Evolutionary conservation across 179 eudicot genomes (phyloP), one percentile per base, ranked within the genome.

Genomic region (Corrigiola litoralis): DNA sequence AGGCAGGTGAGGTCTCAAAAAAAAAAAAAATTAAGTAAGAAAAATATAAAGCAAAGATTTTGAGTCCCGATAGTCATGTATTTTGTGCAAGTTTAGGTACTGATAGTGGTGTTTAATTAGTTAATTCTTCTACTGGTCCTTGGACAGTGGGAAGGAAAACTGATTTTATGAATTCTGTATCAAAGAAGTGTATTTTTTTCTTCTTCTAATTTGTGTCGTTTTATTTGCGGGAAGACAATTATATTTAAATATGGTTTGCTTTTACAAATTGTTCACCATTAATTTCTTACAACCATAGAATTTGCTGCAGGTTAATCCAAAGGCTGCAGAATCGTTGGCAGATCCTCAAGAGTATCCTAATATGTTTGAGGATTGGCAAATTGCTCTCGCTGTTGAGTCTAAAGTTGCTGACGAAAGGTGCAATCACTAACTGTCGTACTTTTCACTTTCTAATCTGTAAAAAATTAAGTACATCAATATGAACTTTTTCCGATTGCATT

Each of bases 241-340:
- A n/a, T n/a, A n/a, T n/a, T n/a, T n/a, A n/a, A n/a, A n/a, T n/a
- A n/a, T n/a, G n/a, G n/a, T n/a, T n/a, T n/a, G n/a, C n/a, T n/a
- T n/a, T n/a, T 48, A 5, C 11, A 16, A 51, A 12, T 25, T 1
- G 27, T 52, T 28, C 18, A 33, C 24, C 23, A 51, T 56, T 59
- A 37, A 45, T 41, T 62, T 70, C 58, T 58, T 31, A 57, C 28
- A 9, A 28, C 71, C 49, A 10, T 41, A 28, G 60, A 4, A 38
- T 18, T 36, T 55, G 41, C 47, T 75, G 57, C 83, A 90, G 99
- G 84, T 94, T 50, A 94, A 94, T 72, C 81, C 83, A 41, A 90
- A 92, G 84, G 98, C 98, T 76, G 98, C 98, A 36, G 95, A 92
- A 62, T 81, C 98, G 47, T 82, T 92, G 74, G 98, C 98, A 60